phyloP scores from a whole-genome alignment of 1,284 basidiomycete genomes.

The Cryptococcus maquisensis region DNA sequence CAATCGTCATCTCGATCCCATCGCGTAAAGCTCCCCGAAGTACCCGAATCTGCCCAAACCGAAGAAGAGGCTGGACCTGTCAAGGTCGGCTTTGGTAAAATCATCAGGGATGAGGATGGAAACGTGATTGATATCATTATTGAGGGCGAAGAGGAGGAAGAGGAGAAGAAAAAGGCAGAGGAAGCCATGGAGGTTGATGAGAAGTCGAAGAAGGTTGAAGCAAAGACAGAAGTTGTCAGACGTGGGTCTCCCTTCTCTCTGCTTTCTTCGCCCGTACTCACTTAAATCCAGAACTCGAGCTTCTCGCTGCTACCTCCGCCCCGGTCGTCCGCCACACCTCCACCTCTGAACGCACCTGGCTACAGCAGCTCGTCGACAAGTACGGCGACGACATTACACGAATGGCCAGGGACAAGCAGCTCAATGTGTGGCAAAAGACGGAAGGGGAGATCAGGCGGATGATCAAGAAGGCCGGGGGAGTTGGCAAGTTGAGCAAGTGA shows the following conservation, averaged over 20 bases:
- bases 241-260: constrained; percentile 33
- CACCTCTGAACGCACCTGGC: constrained; percentile 63
- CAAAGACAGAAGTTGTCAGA: constrained; percentile 48
- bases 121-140: constrained; percentile 74
- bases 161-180: constrained; percentile 27
- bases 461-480: constrained; percentile 22
- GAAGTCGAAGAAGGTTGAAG: constrained; percentile 27
- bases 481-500: constrained; percentile 8
- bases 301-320: constrained; percentile 31
- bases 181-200: constrained; percentile 14
- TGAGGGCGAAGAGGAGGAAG: constrained; percentile 52
- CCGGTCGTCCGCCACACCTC: constrained; percentile 63
- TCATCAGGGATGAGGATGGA: constrained; percentile 77
- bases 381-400: constrained; percentile 68
- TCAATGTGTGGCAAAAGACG: constrained; percentile 84
- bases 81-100: constrained; percentile 66
- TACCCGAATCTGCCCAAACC: constrained; percentile 47
- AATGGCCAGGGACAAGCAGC: constrained; percentile 74
- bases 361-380: constrained; percentile 63
- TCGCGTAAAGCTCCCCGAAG: constrained; percentile 49
- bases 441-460: constrained; percentile 62
- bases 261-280: not conserved
- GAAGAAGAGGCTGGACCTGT: constrained; percentile 1
- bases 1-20: constrained; percentile 25
- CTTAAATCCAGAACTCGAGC: constrained; percentile 38